Percentiles rank a stretch among this genome's conserved stretches.
Evolutionary conservation across 2,329 filamentous ascomycete genomes (phyloP).

Genomic region (Chaetomiaceae sp.): DNA sequence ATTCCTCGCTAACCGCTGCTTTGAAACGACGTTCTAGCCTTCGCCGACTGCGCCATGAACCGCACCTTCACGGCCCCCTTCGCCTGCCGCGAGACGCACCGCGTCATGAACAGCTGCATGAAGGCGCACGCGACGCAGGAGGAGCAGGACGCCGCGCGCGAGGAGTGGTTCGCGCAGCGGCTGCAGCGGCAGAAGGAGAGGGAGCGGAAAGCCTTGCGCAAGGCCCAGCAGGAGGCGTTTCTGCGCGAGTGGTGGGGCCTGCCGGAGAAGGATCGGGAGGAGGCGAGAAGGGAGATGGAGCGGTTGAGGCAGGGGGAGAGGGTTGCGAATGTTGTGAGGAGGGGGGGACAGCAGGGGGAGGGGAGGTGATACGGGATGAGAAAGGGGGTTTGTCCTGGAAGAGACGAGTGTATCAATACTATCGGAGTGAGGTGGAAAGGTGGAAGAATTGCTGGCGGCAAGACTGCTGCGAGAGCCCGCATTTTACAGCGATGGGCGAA

Average conservation of each 20-base stretch:
- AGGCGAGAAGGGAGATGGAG: constrained; percentile 49
- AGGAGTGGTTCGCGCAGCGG: constrained; percentile 85
- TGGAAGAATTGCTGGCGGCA: background rate
- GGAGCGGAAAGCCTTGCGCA: constrained; percentile 58
- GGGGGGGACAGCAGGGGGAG: constrained; percentile 22
- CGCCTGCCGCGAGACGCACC: constrained; percentile 73
- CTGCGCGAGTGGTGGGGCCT: constrained; percentile 65
- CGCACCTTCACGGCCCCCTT: constrained; percentile 87
- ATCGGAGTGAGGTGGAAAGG: background rate
- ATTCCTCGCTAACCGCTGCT: background rate
- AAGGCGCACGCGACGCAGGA: constrained; percentile 74
- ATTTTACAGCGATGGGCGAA: background rate
- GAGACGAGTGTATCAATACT: too few relatives aligned
- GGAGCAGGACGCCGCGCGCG: constrained; percentile 81
- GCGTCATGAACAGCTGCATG: constrained; percentile 94
- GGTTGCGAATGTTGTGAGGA: constrained; percentile 49
- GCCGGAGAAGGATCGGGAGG: constrained; percentile 51
- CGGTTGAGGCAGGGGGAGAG: constrained; percentile 48
- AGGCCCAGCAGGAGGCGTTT: constrained; percentile 60
- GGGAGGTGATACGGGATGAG: constrained; percentile 1
- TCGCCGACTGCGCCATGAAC: constrained; percentile 82
- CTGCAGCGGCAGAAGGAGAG: constrained; percentile 65
- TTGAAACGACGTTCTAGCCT: constrained; percentile 53
- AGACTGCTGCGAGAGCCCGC: background rate
- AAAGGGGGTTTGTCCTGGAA: background rate